These are phyloP conservation scores for Oldenlandia corymbosa DNA, from an alignment of 257 asterid species.

Conservation along the genomic window DNA sequence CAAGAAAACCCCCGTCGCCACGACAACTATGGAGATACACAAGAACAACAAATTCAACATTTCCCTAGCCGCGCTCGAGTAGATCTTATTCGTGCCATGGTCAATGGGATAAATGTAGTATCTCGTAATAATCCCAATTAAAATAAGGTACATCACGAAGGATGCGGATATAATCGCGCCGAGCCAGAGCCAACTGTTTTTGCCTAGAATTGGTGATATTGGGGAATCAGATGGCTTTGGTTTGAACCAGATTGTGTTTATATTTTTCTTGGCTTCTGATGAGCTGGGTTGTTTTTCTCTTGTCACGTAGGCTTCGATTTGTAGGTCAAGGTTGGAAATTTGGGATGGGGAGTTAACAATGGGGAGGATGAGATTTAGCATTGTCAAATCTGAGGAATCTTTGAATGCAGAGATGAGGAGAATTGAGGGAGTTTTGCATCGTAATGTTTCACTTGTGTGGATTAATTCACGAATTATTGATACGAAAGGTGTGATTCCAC, in stretches of 20 bases:
- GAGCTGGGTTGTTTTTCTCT: constrained; percentile 38
- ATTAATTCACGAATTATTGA: constrained; percentile 73
- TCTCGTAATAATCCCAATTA: constrained; percentile 40
- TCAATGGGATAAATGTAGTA: constrained; percentile 62
- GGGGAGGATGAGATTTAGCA: constrained; percentile 70
- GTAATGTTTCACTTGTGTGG: constrained; percentile 29
- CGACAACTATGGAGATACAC: constrained; percentile 37
- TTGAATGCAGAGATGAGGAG: constrained; percentile 68
- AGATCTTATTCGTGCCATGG: constrained; percentile 44
- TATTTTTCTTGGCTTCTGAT: constrained; percentile 19
- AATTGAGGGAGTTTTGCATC: constrained; percentile 45
- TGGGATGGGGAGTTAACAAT: constrained; percentile 34
- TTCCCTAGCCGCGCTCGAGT: constrained; percentile 27
- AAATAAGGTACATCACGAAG: constrained; percentile 53
- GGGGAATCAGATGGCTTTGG: constrained; percentile 52
- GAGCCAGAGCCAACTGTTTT: constrained; percentile 63
- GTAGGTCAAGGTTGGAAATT: constrained; percentile 31
- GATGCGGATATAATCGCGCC: constrained; percentile 55
- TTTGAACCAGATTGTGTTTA: constrained; percentile 49
- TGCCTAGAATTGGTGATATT: constrained; percentile 49
- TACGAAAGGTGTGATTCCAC: constrained; percentile 87
- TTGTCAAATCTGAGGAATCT: constrained; percentile 53
- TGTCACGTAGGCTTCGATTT: constrained; percentile 65
- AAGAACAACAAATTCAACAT: constrained; percentile 40
- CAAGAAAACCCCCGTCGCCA: constrained; percentile 39